Conservation (phyloP, 2,329 filamentous ascomycete species). For the Sporothrix pallida region DNA sequence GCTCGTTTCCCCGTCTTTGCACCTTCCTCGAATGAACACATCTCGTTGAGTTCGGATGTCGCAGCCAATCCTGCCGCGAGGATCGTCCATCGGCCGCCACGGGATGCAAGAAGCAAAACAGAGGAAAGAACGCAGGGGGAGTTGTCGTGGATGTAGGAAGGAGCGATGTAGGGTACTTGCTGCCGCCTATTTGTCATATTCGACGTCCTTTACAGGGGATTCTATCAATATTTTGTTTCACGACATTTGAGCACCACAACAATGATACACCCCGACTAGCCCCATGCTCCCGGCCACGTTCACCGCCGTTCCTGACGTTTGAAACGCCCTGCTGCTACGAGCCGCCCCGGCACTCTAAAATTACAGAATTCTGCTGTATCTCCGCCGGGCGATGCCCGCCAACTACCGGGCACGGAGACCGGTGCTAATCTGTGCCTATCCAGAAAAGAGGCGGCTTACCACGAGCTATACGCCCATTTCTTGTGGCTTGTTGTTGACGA, state of each 20-base stretch:
- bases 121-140: not conserved
- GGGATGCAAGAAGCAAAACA: not conserved
- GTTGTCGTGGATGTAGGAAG: not conserved
- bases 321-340: not conserved
- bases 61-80: constrained; percentile 24
- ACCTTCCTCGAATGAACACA: constrained; percentile 5
- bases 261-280: not conserved
- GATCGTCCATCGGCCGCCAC: not conserved
- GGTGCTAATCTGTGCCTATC: not conserved
- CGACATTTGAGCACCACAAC: not conserved
- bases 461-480: no score
- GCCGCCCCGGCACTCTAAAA: not conserved
- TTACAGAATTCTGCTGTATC: not conserved
- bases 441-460: no score
- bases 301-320: not conserved
- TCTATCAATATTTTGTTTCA: not conserved
- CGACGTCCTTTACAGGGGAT: not conserved
- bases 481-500: not conserved
- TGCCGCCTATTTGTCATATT: constrained; percentile 27
- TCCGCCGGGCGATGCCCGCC: not conserved
- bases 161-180: not conserved
- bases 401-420: not conserved
- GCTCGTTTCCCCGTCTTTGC: not conserved
- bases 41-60: not conserved
- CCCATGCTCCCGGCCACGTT: not conserved